Evolutionary conservation across 192 early-diverging fungal genomes (phyloP), one percentile per base, ranked within the genome.

Genomic region (Podila minutissima): DNA sequence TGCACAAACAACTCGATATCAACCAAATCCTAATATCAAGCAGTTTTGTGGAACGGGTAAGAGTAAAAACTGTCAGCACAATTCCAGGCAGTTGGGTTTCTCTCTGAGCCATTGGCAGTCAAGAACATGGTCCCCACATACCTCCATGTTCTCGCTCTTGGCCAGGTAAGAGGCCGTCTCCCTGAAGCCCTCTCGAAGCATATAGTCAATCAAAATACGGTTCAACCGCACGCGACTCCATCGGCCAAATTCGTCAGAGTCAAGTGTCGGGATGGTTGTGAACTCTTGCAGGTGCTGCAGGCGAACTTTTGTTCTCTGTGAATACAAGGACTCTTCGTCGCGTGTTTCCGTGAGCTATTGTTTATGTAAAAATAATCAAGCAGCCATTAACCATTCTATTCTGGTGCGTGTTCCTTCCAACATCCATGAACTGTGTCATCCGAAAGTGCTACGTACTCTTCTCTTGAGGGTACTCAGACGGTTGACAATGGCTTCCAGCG

Each of bases 121-220:
- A 65, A 10, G 28, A 26, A 62, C 24, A 55, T 28, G 15, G 29
- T 15, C 28, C 41, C 9, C 12, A 24, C 66, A 59, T 75, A 94
- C 94, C 84, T 93, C 88, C 58, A 95, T 93, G 19, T 76, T 77
- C 37, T 83, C 83, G 12, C 86, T 88, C 24, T 81, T 84, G 11
- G 92, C 88, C 53, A 99, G 79, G 65, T 78, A 79, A 38, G 87
- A 78, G 2, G 98, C 97, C 12, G 97, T 92, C 3, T 92, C 83
- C 29, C 87, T 88, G 59, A 91, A 94, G 9, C 97, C 97, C 31
- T 92, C 91, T 66, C 98, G 87, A 29, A 98, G 86, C 92, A 99
- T 91, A 82, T 97, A 99, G 81, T 99, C 98, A 2, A 96, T 94
- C 67, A 99, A 83, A 31, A 99, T 87, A 19, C 97, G 89, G 82